A percentile compares a stretch with the other conserved stretches of the same genome.
These are phyloP conservation scores for Colletotrichum graminicola DNA, from an alignment of 2,329 filamentous ascomycete genomes.

Conservation along the genomic window DNA sequence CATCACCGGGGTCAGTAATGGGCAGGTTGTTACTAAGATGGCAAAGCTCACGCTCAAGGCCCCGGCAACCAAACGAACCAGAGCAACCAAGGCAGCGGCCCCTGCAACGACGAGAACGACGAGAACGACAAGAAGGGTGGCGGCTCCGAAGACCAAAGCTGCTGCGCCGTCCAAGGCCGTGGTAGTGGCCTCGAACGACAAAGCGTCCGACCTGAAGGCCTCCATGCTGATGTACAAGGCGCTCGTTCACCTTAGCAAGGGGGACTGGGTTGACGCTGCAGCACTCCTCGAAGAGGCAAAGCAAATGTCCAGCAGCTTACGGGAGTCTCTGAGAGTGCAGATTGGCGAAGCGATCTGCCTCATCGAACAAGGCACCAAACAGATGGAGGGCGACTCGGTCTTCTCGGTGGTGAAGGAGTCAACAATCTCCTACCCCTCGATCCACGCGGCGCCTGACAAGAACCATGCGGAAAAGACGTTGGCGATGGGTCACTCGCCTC, in stretches of 20 bases:
- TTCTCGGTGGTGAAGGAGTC: conserved; percentile 94
- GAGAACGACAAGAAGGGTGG: conserved; percentile 29
- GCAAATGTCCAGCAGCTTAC: conserved; percentile 56
- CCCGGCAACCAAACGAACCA: conserved; percentile 27
- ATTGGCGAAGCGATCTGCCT: conserved; percentile 76
- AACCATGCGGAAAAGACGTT: conserved; percentile 53
- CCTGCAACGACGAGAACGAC: conserved; percentile 27
- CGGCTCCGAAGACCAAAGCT: conserved; percentile 46
- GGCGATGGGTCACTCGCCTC: conserved; percentile 52
- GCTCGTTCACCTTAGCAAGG: conserved; percentile 60
- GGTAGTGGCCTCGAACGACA: conserved; percentile 23
- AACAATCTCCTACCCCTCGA: conserved; percentile 85
- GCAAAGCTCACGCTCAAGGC: conserved; percentile 50
- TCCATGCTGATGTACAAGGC: conserved; percentile 59
- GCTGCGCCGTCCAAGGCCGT: conserved; percentile 38
- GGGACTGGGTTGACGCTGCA: conserved; percentile 70
- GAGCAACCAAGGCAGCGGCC: conserved; percentile 44
- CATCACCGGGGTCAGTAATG: conserved; percentile 27
- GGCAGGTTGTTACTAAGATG: conserved; percentile 54
- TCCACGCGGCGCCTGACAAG: conserved; percentile 61
- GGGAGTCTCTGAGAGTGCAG: conserved; percentile 61
- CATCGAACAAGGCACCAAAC: conserved; percentile 75
- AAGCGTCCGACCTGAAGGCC: conserved; percentile 51
- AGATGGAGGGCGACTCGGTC: conserved; percentile 83
- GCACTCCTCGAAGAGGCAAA: conserved; percentile 65